Evolutionary conservation across 176 grass and related monocot species (phyloP).

Genomic region (Oryza glaberrima): DNA sequence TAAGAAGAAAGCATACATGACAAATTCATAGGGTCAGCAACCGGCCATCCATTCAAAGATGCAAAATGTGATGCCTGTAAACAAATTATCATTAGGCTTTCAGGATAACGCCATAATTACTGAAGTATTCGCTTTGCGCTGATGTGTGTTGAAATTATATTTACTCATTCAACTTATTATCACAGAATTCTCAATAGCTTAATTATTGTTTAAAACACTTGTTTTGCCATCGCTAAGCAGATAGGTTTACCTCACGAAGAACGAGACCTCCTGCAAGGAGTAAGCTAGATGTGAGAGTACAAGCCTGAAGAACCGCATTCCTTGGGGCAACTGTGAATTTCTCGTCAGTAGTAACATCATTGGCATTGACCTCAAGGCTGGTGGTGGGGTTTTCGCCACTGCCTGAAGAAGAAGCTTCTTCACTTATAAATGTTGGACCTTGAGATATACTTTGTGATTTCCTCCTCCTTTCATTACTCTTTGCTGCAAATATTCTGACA

Average conservation of each 20-base stretch:
- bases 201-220: not conserved
- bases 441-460: conserved; percentile 35
- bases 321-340: conserved; percentile 47
- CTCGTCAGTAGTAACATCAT: conserved; percentile 21
- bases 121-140: not conserved
- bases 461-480: conserved; percentile 53
- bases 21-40: conserved; percentile 57
- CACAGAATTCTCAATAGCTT: not conserved
- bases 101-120: not conserved
- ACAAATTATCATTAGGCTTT: not conserved
- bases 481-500: conserved; percentile 54
- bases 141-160: not conserved
- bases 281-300: conserved; percentile 62
- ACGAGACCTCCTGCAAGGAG: conserved; percentile 53
- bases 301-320: conserved; percentile 75
- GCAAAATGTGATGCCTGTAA: conserved; percentile 66
- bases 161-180: not conserved
- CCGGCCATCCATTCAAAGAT: conserved; percentile 59
- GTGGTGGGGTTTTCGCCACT: conserved; percentile 18
- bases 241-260: conserved; percentile 65
- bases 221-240: not conserved
- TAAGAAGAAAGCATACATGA: conserved; percentile 51
- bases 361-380: conserved; percentile 17
- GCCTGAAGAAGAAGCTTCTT: conserved; percentile 30
- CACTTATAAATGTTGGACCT: conserved; percentile 26